Evolutionary conservation across 2,329 filamentous ascomycete species (phyloP).

Genomic region (Scedosporium dehoogii): DNA sequence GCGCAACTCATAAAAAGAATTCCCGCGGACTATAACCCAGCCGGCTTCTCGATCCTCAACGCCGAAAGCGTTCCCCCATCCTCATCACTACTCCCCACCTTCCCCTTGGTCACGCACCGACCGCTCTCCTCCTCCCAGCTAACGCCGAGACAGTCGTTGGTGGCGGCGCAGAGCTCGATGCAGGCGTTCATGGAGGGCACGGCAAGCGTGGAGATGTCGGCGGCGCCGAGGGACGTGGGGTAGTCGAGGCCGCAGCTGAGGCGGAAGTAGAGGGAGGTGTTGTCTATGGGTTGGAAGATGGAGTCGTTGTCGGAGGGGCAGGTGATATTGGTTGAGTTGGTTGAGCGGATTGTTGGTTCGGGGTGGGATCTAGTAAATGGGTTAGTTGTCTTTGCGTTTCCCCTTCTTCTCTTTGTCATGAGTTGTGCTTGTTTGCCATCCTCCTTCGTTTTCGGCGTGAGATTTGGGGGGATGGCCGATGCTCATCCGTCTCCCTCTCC

Average conservation of each 20-base stretch:
- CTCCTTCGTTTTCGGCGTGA: too few relatives aligned
- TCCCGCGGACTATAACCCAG: not conserved
- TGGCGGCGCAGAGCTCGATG: slow-evolving; percentile 14
- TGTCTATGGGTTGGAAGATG: slow-evolving; percentile 6
- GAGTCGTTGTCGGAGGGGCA: slow-evolving; percentile 11
- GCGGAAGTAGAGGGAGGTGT: slow-evolving; percentile 8
- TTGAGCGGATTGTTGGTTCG: not conserved
- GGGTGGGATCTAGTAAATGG: not conserved
- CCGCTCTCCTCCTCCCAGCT: slow-evolving; percentile 12
- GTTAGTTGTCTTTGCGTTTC: too few relatives aligned
- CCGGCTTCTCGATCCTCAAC: slow-evolving; percentile 1
- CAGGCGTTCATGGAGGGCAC: slow-evolving; percentile 13
- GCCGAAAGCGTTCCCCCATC: not conserved
- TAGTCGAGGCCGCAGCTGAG: slow-evolving; percentile 13
- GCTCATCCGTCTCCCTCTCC: too few relatives aligned
- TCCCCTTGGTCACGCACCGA: slow-evolving; percentile 15
- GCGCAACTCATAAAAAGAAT: too few relatives aligned
- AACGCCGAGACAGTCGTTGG: slow-evolving; percentile 12
- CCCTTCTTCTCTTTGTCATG: too few relatives aligned
- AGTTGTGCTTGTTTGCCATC: too few relatives aligned
- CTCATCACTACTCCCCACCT: slow-evolving; percentile 8
- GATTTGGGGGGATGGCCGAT: too few relatives aligned
- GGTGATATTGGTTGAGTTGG: slow-evolving; percentile 8
- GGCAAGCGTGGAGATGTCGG: slow-evolving; percentile 9
- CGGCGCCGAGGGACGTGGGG: slow-evolving; percentile 10